Evolutionary conservation across 2,329 filamentous ascomycete species (phyloP).

Genomic region (Cladorrhinum sp.): DNA sequence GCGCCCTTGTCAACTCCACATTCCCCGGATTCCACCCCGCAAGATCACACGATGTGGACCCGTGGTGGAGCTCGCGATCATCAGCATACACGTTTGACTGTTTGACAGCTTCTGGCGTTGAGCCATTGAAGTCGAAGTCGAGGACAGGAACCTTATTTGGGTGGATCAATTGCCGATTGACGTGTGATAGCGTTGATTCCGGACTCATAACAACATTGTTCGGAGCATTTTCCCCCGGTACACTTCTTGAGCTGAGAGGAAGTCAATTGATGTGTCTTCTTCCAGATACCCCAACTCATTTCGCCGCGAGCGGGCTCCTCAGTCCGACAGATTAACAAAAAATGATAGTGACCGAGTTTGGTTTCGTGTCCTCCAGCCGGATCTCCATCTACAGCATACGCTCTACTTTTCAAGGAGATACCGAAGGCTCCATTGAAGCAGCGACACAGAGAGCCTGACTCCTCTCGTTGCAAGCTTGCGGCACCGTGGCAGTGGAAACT

Average conservation of each 20-base stretch:
- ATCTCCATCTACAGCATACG: too few relatives aligned
- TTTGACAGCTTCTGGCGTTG: conserved; percentile 4
- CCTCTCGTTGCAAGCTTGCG: too few relatives aligned
- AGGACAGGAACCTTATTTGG: background rate
- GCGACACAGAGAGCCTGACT: too few relatives aligned
- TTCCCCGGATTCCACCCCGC: conserved; percentile 27
- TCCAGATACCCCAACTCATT: too few relatives aligned
- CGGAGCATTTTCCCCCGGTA: background rate
- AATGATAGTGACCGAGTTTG: too few relatives aligned
- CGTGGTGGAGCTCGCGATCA: conserved; percentile 21
- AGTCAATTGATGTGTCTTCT: background rate
- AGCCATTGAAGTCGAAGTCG: background rate
- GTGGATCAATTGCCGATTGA: background rate
- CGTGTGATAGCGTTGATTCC: background rate
- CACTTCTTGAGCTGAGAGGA: background rate
- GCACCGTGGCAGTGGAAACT: too few relatives aligned
- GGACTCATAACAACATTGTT: background rate
- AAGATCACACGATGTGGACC: conserved; percentile 22
- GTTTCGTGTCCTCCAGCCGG: too few relatives aligned
- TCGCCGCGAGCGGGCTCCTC: too few relatives aligned
- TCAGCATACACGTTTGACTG: conserved; percentile 1
- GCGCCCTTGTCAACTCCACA: conserved; percentile 17
- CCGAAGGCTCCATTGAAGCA: too few relatives aligned
- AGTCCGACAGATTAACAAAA: too few relatives aligned
- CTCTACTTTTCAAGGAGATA: too few relatives aligned